Evolutionary conservation across 768 basidiomycete species (phyloP).

Genomic region (Ephemerocybe angulata): DNA sequence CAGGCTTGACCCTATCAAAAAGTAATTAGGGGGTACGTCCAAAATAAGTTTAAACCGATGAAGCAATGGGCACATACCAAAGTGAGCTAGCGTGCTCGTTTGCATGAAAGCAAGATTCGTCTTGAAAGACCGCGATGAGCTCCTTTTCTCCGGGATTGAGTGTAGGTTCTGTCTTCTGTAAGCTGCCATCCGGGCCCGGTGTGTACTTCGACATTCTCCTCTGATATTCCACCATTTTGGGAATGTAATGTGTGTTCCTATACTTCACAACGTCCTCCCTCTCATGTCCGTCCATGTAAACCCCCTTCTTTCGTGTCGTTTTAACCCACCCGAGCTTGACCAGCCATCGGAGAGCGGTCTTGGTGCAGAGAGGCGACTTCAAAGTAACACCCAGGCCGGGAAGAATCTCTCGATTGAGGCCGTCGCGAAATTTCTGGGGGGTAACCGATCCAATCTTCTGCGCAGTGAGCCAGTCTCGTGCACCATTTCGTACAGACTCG

Average conservation of each 20-base stretch:
- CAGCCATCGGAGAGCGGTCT: conserved; percentile 39
- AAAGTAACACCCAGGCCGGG: conserved; percentile 26
- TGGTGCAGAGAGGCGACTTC: conserved; percentile 20
- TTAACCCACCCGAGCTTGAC: conserved; percentile 28
- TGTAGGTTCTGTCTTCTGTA: conserved; percentile 16
- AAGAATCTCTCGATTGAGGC: conserved; percentile 27
- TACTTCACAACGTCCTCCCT: conserved; percentile 34
- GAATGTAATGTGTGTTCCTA: conserved; percentile 24
- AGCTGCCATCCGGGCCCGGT: conserved; percentile 9
- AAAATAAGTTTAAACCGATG: too few relatives aligned
- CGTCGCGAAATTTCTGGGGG: conserved; percentile 19
- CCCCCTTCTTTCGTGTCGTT: conserved; percentile 26
- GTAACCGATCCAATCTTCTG: conserved; percentile 30
- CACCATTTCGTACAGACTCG: conserved; percentile 24
- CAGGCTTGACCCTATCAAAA: conserved; percentile 11
- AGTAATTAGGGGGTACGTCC: too few relatives aligned
- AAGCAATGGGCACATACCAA: conserved; percentile 1
- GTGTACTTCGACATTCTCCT: conserved; percentile 15
- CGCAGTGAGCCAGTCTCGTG: conserved; percentile 29
- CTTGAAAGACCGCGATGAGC: conserved; percentile 27
- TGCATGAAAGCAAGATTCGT: conserved; percentile 28
- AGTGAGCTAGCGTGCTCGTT: conserved; percentile 18
- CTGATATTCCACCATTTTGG: conserved; percentile 20
- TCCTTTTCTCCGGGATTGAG: conserved; percentile 20
- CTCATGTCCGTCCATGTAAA: conserved; percentile 27